These are phyloP conservation scores for Pyrenophora seminiperda DNA, from an alignment of 2,329 filamentous ascomycete species.

Conservation along the genomic window DNA sequence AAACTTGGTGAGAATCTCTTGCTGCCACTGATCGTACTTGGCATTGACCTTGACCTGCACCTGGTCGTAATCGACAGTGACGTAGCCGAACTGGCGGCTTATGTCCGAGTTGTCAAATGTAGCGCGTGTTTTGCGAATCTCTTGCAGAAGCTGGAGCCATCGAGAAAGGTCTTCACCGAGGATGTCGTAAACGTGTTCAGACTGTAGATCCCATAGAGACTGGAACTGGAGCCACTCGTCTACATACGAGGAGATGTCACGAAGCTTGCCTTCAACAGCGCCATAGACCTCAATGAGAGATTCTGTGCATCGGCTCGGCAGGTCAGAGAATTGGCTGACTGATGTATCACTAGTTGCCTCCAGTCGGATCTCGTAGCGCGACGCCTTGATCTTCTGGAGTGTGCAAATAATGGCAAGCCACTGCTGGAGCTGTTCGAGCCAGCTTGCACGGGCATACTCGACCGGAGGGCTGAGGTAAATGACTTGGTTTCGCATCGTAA, in stretches of 20 bases:
- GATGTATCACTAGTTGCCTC: conserved; percentile 67
- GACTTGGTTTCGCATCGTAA: conserved; percentile 97
- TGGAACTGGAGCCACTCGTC: conserved; percentile 99
- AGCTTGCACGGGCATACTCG: conserved; percentile 88
- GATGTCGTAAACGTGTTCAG: conserved; percentile 91
- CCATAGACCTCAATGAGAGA: conserved; percentile 80
- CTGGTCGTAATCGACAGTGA: conserved; percentile 97
- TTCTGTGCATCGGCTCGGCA: conserved; percentile 82
- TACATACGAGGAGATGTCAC: conserved; percentile 81
- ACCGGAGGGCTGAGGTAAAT: conserved; percentile 95
- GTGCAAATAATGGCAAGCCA: conserved; percentile 95
- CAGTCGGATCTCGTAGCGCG: conserved; percentile 88
- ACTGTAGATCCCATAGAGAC: conserved; percentile 95
- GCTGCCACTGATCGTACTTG: conserved; percentile 99
- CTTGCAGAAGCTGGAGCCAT: conserved; percentile 95
- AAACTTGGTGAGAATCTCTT: conserved; percentile 94
- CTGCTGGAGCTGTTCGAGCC: conserved; percentile 88
- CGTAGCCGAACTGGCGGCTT: conserved; percentile 87
- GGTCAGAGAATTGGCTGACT: conserved; percentile 73
- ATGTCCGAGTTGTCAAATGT: conserved; percentile 98
- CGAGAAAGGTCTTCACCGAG: conserved; percentile 88
- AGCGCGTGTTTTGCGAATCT: conserved; percentile 91
- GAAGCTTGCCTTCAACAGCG: conserved; percentile 81
- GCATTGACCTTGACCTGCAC: conserved; percentile 98
- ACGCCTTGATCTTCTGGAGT: conserved; percentile 90